A percentile compares a stretch with the other conserved stretches of the same genome.
Conservation (phyloP, 352 stramenopile genomes). For the Plasmopara halstedii region DNA sequence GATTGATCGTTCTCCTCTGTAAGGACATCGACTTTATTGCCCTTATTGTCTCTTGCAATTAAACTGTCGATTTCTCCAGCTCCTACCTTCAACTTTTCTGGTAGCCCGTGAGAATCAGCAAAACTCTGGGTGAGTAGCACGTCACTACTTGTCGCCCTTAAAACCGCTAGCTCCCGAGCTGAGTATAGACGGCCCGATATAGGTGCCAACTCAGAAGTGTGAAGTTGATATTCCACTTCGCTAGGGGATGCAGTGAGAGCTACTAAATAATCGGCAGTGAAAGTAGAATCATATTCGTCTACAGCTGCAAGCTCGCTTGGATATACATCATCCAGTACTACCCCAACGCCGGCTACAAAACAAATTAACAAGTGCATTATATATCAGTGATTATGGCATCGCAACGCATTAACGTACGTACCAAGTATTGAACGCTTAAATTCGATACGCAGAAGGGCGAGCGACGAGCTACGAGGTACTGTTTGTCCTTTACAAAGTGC, state of each 20-base stretch:
- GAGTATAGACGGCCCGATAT: slow-evolving; percentile 42
- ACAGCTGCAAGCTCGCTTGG: slow-evolving; percentile 28
- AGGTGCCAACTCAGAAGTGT: slow-evolving; percentile 30
- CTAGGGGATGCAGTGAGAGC: slow-evolving; percentile 31
- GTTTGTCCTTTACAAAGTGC: slow-evolving; percentile 24
- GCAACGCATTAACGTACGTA: slow-evolving; percentile 11
- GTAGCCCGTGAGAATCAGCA: slow-evolving; percentile 15
- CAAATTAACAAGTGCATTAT: slow-evolving; percentile 2
- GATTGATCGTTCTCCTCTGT: slow-evolving; percentile 10
- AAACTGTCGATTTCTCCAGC: background rate
- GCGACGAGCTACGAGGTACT: slow-evolving; percentile 19
- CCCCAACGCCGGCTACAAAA: slow-evolving; percentile 39
- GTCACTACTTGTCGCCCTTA: slow-evolving; percentile 20
- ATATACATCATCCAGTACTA: slow-evolving; percentile 60
- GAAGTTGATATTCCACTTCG: slow-evolving; percentile 29
- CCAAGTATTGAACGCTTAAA: slow-evolving; percentile 30
- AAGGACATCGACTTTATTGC: background rate
- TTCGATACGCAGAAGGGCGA: slow-evolving; percentile 35
- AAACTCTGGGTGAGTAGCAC: slow-evolving; percentile 16
- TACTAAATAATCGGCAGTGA: slow-evolving; percentile 47
- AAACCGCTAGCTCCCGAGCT: slow-evolving; percentile 36
- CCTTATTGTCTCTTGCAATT: slow-evolving; percentile 1
- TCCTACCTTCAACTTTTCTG: slow-evolving; percentile 4
- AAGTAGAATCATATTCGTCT: slow-evolving; percentile 5
- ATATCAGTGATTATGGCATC: background rate